Base-by-base conservation (phyloP, 306 rosid species). In the Prosopis cineraria region DNA sequence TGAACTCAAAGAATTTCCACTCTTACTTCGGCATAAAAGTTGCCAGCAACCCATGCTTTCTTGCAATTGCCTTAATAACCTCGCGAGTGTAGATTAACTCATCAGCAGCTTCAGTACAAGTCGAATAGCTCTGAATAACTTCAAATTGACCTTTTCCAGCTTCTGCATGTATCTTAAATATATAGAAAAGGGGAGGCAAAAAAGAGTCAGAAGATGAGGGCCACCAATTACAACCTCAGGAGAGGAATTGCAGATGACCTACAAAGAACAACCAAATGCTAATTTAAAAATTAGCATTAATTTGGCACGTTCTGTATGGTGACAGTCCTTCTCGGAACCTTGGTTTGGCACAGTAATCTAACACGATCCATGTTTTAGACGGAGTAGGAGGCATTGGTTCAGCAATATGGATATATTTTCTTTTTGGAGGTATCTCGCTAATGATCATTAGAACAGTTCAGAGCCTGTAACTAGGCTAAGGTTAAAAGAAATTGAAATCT, bases 1-100 rank as follows among this genome's bases (percentile, higher is more conserved):
- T n/a, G n/a, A n/a, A n/a, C n/a, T n/a, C n/a, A n/a, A n/a, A n/a
- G 71, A 76, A 66, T 12, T 34, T 13, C 1, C 74, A 43, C 31
- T 79, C 98, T 80, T 90, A 94, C 98, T 94, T 94, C 10, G 98
- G 98, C 82, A 92, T 47, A 82, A 92, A 94, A 70, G 98, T 92
- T 45, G 96, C 98, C 73, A 90, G 82, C 84, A 94, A 74, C 56
- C 92, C 95, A 53, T 85, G 91, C 70, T 92, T 94, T 85, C 97
- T 92, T 37, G 97, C 93, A 4, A 86, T 80, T 37, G 93, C 89
- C 79, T 88, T 85, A n/a, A 92, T 84, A 75, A 81, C 89, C 87
- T 92, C 98, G 36, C 93, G 98, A 17, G 91, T 65, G 80, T 81
- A 94, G 80, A 84, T 44, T 77, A 94, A 81, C 88, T 89, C 79